A percentile compares a stretch with the other conserved stretches of the same genome.
Evolutionary conservation across 139 green algal genomes (phyloP).

Genomic region (Eudorina sp.): DNA sequence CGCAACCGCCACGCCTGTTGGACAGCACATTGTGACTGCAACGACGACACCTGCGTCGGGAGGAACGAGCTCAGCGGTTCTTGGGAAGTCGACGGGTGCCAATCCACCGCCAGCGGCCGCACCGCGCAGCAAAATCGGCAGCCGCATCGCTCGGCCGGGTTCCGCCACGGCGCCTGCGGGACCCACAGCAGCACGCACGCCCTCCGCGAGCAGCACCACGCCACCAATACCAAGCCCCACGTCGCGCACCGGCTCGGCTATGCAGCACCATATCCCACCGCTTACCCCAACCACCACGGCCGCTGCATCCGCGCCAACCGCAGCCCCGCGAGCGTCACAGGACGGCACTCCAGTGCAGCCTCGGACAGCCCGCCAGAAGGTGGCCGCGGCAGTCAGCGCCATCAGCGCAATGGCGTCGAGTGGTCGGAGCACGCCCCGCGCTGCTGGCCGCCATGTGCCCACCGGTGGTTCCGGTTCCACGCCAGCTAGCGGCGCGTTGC

Average conservation of each 20-base stretch:
- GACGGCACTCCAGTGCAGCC: neutral
- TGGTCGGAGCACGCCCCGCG: neutral
- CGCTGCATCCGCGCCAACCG: neutral
- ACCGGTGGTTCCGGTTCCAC: no score
- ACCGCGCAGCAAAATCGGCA: neutral
- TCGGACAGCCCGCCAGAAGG: conserved; percentile 1
- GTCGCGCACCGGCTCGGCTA: neutral
- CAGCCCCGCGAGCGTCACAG: neutral
- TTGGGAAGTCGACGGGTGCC: no score
- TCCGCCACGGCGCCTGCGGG: neutral
- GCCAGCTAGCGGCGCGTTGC: no score
- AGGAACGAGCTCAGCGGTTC: neutral
- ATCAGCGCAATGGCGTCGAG: neutral
- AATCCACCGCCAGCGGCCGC: neutral
- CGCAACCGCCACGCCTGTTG: neutral
- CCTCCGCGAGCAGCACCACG: neutral
- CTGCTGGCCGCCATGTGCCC: no score
- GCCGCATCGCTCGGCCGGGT: conserved; percentile 17
- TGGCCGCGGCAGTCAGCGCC: neutral
- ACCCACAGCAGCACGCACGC: neutral
- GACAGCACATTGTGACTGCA: neutral
- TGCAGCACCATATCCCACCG: neutral
- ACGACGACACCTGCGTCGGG: neutral
- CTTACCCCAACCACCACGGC: neutral
- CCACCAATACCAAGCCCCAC: neutral